Evolutionary conservation across 306 rosid genomes (phyloP).

Genomic region (Vicia faba): DNA sequence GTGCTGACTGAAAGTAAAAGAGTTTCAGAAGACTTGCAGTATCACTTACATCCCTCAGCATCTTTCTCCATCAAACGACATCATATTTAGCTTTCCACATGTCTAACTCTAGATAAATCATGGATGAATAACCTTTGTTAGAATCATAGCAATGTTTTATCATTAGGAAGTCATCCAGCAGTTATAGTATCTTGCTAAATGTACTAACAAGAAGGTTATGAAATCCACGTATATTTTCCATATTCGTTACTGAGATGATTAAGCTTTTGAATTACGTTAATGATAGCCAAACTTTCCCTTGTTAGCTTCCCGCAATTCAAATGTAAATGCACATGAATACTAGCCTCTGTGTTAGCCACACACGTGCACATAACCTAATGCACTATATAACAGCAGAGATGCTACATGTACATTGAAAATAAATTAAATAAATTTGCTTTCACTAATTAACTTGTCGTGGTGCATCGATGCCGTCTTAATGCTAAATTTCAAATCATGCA

Average conservation of each 20-base stretch:
- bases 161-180: conserved; percentile 37
- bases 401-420: conserved; percentile 39
- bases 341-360: conserved; percentile 8
- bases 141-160: conserved; percentile 41
- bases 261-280: conserved; percentile 23
- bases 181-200: conserved; percentile 42
- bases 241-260: conserved; percentile 27
- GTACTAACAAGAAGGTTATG: conserved; percentile 44
- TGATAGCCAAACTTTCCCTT: conserved; percentile 19
- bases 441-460: conserved; percentile 23
- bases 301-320: conserved; percentile 20
- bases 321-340: conserved; percentile 19
- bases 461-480: conserved; percentile 9
- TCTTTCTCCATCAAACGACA: conserved; percentile 40
- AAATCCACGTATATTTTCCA: conserved; percentile 40
- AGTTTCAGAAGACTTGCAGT: conserved; percentile 25
- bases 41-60: conserved; percentile 29
- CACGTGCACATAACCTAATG: conserved; percentile 2
- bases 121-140: conserved; percentile 45
- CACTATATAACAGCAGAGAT: conserved; percentile 44
- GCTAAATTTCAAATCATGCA: conserved; percentile 33
- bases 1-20: conserved; percentile 49
- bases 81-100: conserved; percentile 30
- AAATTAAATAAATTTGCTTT: conserved; percentile 39
- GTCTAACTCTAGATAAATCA: conserved; percentile 44